Evolutionary conservation across 75 land plant species (phyloP), one percentile per base, ranked within the genome.

Genomic region (Sequoiadendron giganteum): DNA sequence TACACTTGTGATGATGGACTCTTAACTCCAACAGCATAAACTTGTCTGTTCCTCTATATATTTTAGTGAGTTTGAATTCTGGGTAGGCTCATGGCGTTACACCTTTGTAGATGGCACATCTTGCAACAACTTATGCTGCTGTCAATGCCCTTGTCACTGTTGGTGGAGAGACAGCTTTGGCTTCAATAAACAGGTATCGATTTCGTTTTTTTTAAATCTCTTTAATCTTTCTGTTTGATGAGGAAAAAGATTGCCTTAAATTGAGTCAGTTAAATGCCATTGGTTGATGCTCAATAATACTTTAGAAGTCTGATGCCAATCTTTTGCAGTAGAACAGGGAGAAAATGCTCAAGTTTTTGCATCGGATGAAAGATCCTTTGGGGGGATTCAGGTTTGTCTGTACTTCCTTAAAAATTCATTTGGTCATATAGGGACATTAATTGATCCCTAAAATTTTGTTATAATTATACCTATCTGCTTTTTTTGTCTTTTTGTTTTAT

Each of bases 121-220:
- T 98, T 87, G 99, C 99, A 88, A 98, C 99, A 86, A 98, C 97
- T 38, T 98, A 98, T 93, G 99, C 99, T 89, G 96, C 99, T 25
- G 95, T 98, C 19, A 94, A 93, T 88, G 43, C 99, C 48, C 95
- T 98, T 79, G 89, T 98, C 85, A 96, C 99, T 39, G 54, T 98
- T 86, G 99, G 99, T 42, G 95, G 96, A 88, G 88, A 93, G 5
- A 84, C 36, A 56, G 93, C 99, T 36, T 88, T 98, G 58, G 91
- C 92, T 43, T 97, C 99, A 45, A 97, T 98, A 49, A 90, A 98
- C 88, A 96, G 99, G 99, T 98, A 89, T 82, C 70, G 80, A 88
- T 84, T 84, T 87, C 47, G 43, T 55, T 36, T 79, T 36, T 85
- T 73, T 47, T 82, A 14, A 15, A 65, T 9, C 15, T 18, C 83